Conservation (phyloP, 2,329 filamentous ascomycete species). For the Cytospora piceae region DNA sequence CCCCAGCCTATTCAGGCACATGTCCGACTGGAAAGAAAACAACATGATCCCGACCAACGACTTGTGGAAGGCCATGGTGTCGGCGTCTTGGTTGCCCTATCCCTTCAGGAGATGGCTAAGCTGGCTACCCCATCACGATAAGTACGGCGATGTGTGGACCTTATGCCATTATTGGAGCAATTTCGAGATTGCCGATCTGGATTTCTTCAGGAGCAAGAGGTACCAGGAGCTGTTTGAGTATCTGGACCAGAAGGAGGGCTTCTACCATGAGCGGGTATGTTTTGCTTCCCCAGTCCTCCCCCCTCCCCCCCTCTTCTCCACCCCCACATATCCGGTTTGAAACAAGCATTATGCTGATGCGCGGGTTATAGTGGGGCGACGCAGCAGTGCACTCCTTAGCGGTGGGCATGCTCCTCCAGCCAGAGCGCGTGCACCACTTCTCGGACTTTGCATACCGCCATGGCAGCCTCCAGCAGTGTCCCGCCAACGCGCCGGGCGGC, state of each 20-base stretch:
- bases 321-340: neutral
- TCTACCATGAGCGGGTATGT: conserved; percentile 49
- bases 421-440: conserved; percentile 48
- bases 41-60: conserved; percentile 40
- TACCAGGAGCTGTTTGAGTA: conserved; percentile 48
- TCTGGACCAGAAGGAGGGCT: conserved; percentile 47
- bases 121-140: conserved; percentile 44
- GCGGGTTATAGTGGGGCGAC: conserved; percentile 46
- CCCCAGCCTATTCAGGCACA: conserved; percentile 46
- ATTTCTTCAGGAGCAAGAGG: conserved; percentile 46
- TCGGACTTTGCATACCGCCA: conserved; percentile 50
- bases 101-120: conserved; percentile 45
- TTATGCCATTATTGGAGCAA: conserved; percentile 54
- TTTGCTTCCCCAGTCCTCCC: neutral
- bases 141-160: conserved; percentile 47
- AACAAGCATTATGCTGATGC: conserved; percentile 9
- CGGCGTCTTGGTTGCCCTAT: conserved; percentile 47
- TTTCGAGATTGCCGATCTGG: conserved; percentile 52
- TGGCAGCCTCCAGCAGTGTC: conserved; percentile 40
- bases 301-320: no score
- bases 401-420: conserved; percentile 45
- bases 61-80: conserved; percentile 47
- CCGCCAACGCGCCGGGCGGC: conserved; percentile 43
- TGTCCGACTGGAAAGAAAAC: conserved; percentile 46
- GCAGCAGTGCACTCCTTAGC: conserved; percentile 50